Percentiles rank a stretch among this genome's conserved stretches.
phyloP scores from a whole-genome alignment of 163 green algal genomes.

The Trebouxia gelatinosa region DNA sequence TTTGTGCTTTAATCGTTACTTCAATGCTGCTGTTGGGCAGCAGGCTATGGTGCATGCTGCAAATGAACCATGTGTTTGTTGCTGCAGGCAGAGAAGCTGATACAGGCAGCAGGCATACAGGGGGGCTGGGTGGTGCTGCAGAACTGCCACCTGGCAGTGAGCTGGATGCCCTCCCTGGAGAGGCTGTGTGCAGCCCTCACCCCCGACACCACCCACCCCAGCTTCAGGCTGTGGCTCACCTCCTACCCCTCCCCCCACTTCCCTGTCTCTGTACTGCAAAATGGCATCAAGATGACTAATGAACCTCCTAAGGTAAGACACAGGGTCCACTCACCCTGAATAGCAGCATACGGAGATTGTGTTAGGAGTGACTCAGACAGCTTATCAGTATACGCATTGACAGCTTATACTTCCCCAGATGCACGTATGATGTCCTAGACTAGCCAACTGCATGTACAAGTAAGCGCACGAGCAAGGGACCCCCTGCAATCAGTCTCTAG shows the following conservation, averaged over 20 bases:
- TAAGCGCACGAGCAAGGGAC: not conserved
- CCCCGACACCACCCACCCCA: conserved; percentile 76
- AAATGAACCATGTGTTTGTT: not conserved
- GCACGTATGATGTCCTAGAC: too few species aligned
- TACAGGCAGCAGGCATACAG: conserved; percentile 22
- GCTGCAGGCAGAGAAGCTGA: conserved; percentile 29
- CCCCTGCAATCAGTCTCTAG: not conserved
- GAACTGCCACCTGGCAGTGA: conserved; percentile 87
- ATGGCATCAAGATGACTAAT: conserved; percentile 92
- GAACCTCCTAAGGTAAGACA: conserved; percentile 67
- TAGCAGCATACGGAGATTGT: conserved; percentile 22
- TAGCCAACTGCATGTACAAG: too few species aligned
- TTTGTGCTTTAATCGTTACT: not conserved
- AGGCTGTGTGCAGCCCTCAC: conserved; percentile 69
- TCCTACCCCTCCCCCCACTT: conserved; percentile 86
- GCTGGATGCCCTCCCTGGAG: conserved; percentile 61
- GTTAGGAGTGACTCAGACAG: too few species aligned
- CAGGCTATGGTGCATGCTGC: not conserved
- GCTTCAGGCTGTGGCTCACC: conserved; percentile 94
- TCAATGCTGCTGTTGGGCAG: not conserved
- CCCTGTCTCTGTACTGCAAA: conserved; percentile 70
- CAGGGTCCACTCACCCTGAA: conserved; percentile 36
- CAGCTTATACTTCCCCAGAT: too few species aligned
- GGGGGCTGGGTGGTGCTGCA: conserved; percentile 94
- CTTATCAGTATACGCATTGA: too few species aligned